These are phyloP conservation scores for Chaetomium globosum DNA, from an alignment of 2,329 filamentous ascomycete genomes.

Conservation along the genomic window DNA sequence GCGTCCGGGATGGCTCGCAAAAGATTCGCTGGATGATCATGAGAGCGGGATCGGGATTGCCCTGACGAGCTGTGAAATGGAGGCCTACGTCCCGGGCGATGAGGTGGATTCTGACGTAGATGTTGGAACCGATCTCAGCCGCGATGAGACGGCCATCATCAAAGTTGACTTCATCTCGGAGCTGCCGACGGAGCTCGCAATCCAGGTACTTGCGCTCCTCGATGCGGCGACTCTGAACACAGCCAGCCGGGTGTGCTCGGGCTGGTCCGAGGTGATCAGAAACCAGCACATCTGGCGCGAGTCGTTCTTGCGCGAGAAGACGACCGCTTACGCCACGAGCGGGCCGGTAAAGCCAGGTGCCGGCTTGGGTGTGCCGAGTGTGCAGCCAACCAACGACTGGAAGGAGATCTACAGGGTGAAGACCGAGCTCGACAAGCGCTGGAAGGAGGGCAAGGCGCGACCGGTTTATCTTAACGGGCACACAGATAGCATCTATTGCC, in stretches of 20 bases:
- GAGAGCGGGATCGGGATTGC: conserved; percentile 68
- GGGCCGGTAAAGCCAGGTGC: conserved; percentile 54
- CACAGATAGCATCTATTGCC: conserved; percentile 93
- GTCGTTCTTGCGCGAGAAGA: conserved; percentile 64
- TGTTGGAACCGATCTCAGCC: conserved; percentile 38
- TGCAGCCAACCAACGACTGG: conserved; percentile 73
- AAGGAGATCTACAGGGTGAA: conserved; percentile 80
- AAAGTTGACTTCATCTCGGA: conserved; percentile 60
- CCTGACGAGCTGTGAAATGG: conserved; percentile 49
- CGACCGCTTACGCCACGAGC: conserved; percentile 62
- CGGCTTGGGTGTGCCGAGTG: conserved; percentile 59
- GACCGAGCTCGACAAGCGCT: conserved; percentile 73
- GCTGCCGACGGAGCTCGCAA: conserved; percentile 61
- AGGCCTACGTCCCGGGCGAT: conserved; percentile 40
- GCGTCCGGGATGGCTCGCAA: conserved; percentile 51
- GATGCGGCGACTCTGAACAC: conserved; percentile 56
- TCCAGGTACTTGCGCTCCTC: conserved; percentile 60
- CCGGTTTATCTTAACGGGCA: conserved; percentile 92
- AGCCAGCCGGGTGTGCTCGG: conserved; percentile 53
- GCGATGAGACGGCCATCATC: conserved; percentile 49
- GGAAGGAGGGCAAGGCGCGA: conserved; percentile 76
- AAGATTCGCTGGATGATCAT: conserved; percentile 57
- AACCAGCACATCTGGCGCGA: conserved; percentile 66
- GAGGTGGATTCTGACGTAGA: conserved; percentile 45
- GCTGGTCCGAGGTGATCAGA: conserved; percentile 52